Percentiles rank a stretch among this genome's conserved stretches.
Evolutionary conservation across 2,329 filamentous ascomycete genomes (phyloP).

Genomic region (Pleurostoma richardsiae): DNA sequence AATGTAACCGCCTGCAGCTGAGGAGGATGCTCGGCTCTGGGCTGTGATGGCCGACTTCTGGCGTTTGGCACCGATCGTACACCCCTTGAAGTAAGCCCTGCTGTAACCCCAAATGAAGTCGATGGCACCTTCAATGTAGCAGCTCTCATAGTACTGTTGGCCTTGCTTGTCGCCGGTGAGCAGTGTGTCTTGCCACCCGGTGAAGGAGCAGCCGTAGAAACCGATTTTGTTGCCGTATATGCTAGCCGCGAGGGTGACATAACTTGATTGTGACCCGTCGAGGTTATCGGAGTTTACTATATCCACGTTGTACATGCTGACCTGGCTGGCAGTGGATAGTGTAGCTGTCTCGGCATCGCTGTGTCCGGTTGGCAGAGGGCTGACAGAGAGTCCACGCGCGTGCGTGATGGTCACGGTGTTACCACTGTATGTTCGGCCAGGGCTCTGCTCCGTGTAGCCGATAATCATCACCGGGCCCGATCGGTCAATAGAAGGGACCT

Average conservation of each 20-base stretch:
- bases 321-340: constrained; percentile 32
- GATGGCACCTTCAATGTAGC: constrained; percentile 24
- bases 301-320: constrained; percentile 54
- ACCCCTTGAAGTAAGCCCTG: constrained; percentile 21
- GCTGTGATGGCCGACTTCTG: constrained; percentile 32
- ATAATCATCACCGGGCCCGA: constrained; percentile 14
- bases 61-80: constrained; percentile 19
- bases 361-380: constrained; percentile 9
- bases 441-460: constrained; percentile 43
- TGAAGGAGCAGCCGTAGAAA: constrained; percentile 34
- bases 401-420: constrained; percentile 51
- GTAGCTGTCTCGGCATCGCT: constrained; percentile 43
- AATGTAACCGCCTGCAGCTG: constrained; percentile 37
- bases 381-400: constrained; percentile 20
- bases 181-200: constrained; percentile 39
- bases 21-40: constrained; percentile 31
- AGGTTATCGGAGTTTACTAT: constrained; percentile 22
- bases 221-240: constrained; percentile 27
- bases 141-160: constrained; percentile 34
- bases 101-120: constrained; percentile 19
- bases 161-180: constrained; percentile 27
- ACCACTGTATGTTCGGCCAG: constrained; percentile 37
- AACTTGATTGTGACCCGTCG: constrained; percentile 13
- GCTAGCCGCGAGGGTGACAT: constrained; percentile 34
- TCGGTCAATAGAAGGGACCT: constrained; percentile 13